A percentile compares a stretch with the other conserved stretches of the same genome.
phyloP scores from a whole-genome alignment of 176 grass and related monocot genomes.

The Avena insularis region DNA sequence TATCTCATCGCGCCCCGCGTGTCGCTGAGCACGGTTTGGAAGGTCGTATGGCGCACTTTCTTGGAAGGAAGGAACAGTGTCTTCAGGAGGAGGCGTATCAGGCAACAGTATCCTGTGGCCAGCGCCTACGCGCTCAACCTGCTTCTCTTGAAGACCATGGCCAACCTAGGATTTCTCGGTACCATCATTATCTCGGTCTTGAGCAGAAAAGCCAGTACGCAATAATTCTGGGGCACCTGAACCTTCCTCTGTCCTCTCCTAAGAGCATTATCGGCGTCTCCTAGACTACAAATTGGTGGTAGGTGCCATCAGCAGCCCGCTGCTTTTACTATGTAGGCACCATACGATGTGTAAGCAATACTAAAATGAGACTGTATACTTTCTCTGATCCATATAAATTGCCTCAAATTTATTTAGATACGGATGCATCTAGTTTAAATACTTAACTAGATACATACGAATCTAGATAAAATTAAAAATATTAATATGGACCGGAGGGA shows the following conservation, averaged over 20 bases:
- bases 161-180: not conserved
- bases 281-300: not conserved
- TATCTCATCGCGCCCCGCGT: not conserved
- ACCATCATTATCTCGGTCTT: not conserved
- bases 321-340: not conserved
- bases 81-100: not conserved
- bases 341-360: not conserved
- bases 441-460: too few relatives aligned
- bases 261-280: not conserved
- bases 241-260: not conserved
- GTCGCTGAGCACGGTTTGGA: not conserved
- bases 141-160: not conserved
- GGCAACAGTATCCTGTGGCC: conserved; percentile 8
- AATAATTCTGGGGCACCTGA: not conserved
- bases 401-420: too few relatives aligned
- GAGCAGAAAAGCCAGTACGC: not conserved
- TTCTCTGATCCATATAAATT: not conserved
- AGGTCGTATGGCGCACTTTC: not conserved
- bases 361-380: not conserved
- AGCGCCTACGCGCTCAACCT: not conserved
- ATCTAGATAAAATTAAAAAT: too few relatives aligned
- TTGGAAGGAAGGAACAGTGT: not conserved
- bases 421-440: too few relatives aligned
- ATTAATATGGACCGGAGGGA: too few relatives aligned
- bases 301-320: not conserved